These are phyloP conservation scores for Cordia subcordata DNA, from an alignment of 257 asterid species.

Conservation along the genomic window DNA sequence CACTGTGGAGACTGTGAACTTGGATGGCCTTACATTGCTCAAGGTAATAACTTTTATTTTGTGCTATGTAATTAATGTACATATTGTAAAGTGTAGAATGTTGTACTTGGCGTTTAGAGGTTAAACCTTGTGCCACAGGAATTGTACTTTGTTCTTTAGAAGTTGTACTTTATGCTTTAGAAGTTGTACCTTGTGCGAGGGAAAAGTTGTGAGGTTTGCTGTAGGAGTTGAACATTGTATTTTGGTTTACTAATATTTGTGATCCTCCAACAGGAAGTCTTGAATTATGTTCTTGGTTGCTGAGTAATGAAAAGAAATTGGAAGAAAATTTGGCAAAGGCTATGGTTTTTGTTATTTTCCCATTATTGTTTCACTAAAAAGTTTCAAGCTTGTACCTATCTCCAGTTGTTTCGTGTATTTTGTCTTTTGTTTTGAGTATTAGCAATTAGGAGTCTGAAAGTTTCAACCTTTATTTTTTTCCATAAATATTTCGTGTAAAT, in stretches of 20 bases:
- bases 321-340: too few relatives aligned
- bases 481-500: background rate
- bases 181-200: too few relatives aligned
- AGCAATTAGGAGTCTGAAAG: background rate
- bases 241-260: too few relatives aligned
- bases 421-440: too few relatives aligned
- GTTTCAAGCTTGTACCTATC: too few relatives aligned
- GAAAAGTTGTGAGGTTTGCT: too few relatives aligned
- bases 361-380: too few relatives aligned
- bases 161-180: background rate
- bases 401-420: too few relatives aligned
- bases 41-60: slow-evolving; percentile 37
- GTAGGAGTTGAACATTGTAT: too few relatives aligned
- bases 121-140: too few relatives aligned
- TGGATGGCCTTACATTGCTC: slow-evolving; percentile 65
- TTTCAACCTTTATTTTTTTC: background rate
- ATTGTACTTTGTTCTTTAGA: slow-evolving; percentile 1
- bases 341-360: too few relatives aligned
- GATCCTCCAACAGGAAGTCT: background rate
- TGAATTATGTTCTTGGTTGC: background rate
- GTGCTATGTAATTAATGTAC: background rate
- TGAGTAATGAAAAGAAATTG: background rate
- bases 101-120: background rate
- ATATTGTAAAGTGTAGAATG: background rate
- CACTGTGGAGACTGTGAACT: slow-evolving; percentile 56